Evolutionary conservation across 2,329 filamentous ascomycete species (phyloP), one percentile per base, ranked within the genome.

Genomic region (Thielaviopsis ethacetica): DNA sequence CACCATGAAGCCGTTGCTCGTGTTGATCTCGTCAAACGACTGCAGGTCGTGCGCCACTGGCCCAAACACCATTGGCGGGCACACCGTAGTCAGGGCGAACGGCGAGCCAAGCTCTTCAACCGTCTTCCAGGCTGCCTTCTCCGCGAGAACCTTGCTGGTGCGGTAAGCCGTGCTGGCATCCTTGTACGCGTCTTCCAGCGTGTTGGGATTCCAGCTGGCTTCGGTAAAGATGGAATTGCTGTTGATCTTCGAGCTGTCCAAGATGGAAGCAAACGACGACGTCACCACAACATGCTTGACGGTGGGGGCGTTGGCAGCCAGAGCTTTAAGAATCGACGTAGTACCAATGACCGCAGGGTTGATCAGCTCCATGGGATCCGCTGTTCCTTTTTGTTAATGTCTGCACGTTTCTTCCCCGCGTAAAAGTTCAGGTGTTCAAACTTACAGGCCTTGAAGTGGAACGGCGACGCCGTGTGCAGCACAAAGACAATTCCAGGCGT

Each of bases 281-380:
- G 78, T 81, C 53, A 83, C 68, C 59, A 86, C 83, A 15, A 94
- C 85, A 61, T 84, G 79, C 71, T 84, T 88, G 57, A 94, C 86
- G 5, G 63, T 63, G 0, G 77, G 78, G 0, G 77, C 67, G 67
- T 79, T 63, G 62, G 74, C 73, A 65, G 84, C 82, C 62, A 91
- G 76, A 19, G 86, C 83, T 63, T 84, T 78, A 41, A 88, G 82
- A 59, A 93, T 81, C 38, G 84, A 85, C 63, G 83, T 86, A 1
- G 79, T 81, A 62, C 79, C 81, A 58, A 76, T 71, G 53, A 82
- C 70, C 4, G 80, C 80, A 1, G 80, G 80, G 64, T 81, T 75
- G 59, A 83, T 68, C 30, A 84, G 72, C 60, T 82, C 79, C 57
- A 69, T 67, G 10, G 76, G 69, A 64, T 81, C 77, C 53, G 68